A percentile compares a stretch with the other conserved stretches of the same genome.
Evolutionary conservation across 805 yeast genomes (phyloP).

Genomic region (Peterozyma toletana): DNA sequence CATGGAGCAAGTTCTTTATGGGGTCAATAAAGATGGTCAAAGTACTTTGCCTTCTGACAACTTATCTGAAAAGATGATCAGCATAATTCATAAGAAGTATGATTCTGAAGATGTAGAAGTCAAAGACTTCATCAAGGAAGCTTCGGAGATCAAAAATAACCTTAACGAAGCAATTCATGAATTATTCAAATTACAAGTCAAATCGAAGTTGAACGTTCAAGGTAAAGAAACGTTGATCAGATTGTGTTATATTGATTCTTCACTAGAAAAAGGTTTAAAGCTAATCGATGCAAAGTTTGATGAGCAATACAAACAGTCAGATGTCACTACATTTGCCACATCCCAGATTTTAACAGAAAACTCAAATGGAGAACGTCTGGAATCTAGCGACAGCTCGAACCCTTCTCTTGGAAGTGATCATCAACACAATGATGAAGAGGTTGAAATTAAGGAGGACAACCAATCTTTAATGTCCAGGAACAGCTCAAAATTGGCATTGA

Average conservation of each 20-base stretch:
- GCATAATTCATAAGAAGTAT: conserved; percentile 11
- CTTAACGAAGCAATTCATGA: conserved; percentile 46
- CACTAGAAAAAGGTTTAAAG: conserved; percentile 50
- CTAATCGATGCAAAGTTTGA: conserved; percentile 15
- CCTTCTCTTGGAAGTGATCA: neutral
- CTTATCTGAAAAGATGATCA: conserved; percentile 16
- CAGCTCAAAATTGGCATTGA: conserved; percentile 25
- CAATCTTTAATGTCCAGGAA: conserved; percentile 11
- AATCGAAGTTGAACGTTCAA: conserved; percentile 47
- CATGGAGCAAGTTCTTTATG: conserved; percentile 53
- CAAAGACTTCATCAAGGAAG: conserved; percentile 28
- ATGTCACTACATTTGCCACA: conserved; percentile 3
- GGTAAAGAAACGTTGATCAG: conserved; percentile 74
- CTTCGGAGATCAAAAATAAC: conserved; percentile 28
- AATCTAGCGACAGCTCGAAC: neutral
- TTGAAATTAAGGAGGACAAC: conserved; percentile 9
- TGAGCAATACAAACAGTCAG: neutral
- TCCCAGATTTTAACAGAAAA: neutral
- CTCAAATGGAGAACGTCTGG: neutral
- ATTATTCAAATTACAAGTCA: conserved; percentile 49
- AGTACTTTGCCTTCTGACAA: conserved; percentile 4
- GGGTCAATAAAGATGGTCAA: conserved; percentile 15
- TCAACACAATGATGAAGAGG: conserved; percentile 1
- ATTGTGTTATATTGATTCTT: conserved; percentile 61
- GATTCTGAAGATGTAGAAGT: conserved; percentile 12